Evolutionary conservation across 192 early-diverging fungal species (phyloP).

Genomic region (Coemansia sp.): DNA sequence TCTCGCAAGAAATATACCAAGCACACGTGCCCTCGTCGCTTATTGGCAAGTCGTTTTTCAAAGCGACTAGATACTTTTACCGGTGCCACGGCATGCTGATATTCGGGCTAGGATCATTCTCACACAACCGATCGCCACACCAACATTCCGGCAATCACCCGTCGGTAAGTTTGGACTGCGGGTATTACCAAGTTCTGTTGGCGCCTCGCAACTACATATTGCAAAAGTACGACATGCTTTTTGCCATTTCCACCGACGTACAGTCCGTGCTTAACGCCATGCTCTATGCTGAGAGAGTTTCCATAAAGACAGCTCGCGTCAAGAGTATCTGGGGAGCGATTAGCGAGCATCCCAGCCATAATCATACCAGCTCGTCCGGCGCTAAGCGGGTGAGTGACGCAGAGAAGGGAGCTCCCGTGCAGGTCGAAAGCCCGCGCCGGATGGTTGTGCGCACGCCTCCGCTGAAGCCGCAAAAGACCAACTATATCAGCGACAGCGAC

Average conservation of each 20-base stretch:
- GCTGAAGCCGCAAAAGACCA: slow-evolving; percentile 5
- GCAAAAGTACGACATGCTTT: slow-evolving; percentile 45
- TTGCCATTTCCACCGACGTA: slow-evolving; percentile 46
- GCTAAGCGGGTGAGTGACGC: not conserved
- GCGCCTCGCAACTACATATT: slow-evolving; percentile 41
- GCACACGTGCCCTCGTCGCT: slow-evolving; percentile 37
- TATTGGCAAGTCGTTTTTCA: slow-evolving; percentile 43
- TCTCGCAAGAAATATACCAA: slow-evolving; percentile 55
- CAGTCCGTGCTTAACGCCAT: slow-evolving; percentile 39
- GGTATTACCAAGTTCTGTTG: slow-evolving; percentile 43
- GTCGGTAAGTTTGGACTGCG: not conserved
- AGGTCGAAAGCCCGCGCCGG: slow-evolving; percentile 26
- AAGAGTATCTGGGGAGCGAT: not conserved
- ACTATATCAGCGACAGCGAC: slow-evolving; percentile 47
- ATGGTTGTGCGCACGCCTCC: slow-evolving; percentile 12
- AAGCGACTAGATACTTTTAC: slow-evolving; percentile 47
- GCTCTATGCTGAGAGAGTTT: slow-evolving; percentile 37
- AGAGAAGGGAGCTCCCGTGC: slow-evolving; percentile 12
- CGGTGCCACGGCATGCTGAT: slow-evolving; percentile 43
- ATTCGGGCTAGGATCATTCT: slow-evolving; percentile 47
- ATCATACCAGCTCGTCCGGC: not conserved
- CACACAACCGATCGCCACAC: slow-evolving; percentile 9
- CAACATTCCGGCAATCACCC: slow-evolving; percentile 29
- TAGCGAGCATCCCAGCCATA: not conserved
- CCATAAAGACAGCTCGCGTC: slow-evolving; percentile 23